Base-by-base conservation (phyloP, 2,329 filamentous ascomycete species). In the Talaromyces sp. region DNA sequence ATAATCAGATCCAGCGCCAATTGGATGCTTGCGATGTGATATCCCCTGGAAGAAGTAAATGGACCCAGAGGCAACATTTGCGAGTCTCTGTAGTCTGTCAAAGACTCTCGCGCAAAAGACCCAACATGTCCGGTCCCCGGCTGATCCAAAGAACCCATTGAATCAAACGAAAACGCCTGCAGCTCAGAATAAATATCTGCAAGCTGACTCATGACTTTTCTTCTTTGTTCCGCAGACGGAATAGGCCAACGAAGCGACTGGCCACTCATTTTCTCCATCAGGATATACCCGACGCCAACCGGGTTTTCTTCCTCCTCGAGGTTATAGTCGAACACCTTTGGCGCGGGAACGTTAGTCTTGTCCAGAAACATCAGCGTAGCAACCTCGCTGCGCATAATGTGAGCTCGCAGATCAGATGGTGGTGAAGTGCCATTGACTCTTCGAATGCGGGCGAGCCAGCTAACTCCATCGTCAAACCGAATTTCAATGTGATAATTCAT, bases 401-500 rank as follows among this genome's bases (percentile, higher is more conserved):
- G 70, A 40, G 64, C 60, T 33, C 60, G 68, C 18, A 73, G 54
- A n/a, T 68, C 66, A 23, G 62, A 36, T 23, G 68, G 76, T n/a
- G 78, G 76, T 1, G 76, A 77, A 23, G 72, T 76, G n/a, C 73
- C 72, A 60, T 80, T 78, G 61, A 67, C 71, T 62, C 75, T 73
- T 56, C 75, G 76, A 55, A 81, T 73, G 12, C 79, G 73, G 18
- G 76, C 76, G 1, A 81, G 69, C 79, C 78, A 81, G 53, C 63
- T 69, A 30, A 78, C 63, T 47, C 76, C 76, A 65, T 81, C 79
- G 5, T 78, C 72, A 62, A 82, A 82, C 6, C 56, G 61, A 56
- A 82, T 66, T 42, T 78, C 73, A 47, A 78, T 64, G 63, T 81
- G 76, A 65, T 76, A 81, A 64, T 81, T 80, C 74, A 76, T 78